These are phyloP conservation scores for Boletus rubroflammeus DNA, from an alignment of 768 basidiomycete species.

Conservation along the genomic window DNA sequence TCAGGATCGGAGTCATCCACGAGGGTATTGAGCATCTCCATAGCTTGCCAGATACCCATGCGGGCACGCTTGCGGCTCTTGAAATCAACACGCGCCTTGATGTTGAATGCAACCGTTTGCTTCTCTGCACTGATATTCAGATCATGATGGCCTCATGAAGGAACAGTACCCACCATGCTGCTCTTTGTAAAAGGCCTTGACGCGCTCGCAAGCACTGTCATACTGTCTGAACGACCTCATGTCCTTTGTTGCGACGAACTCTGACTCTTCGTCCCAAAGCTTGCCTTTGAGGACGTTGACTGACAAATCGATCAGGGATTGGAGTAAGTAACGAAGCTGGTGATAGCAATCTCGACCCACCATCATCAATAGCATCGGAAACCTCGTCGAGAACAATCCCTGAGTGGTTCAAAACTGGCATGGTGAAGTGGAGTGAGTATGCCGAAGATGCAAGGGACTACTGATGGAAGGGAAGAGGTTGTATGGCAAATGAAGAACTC, in stretches of 20 bases:
- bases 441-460: not conserved
- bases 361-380: conserved; percentile 49
- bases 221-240: conserved; percentile 70
- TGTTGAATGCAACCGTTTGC: conserved; percentile 84
- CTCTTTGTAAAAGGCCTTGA: conserved; percentile 74
- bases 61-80: conserved; percentile 60
- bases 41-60: conserved; percentile 87
- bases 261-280: conserved; percentile 53
- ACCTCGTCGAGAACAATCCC: conserved; percentile 38
- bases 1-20: conserved; percentile 92
- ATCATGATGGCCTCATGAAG: not conserved
- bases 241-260: conserved; percentile 58
- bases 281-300: conserved; percentile 69
- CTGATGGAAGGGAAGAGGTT: not conserved
- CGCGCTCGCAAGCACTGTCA: conserved; percentile 71
- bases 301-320: conserved; percentile 23
- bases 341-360: conserved; percentile 26
- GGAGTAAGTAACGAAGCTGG: not conserved
- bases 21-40: conserved; percentile 82
- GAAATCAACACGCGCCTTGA: conserved; percentile 72
- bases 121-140: conserved; percentile 51
- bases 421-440: conserved; percentile 1
- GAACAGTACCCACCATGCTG: conserved; percentile 56
- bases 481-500: conserved; percentile 3
- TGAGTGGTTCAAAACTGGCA: conserved; percentile 28